Conservation (phyloP, 2,329 filamentous ascomycete genomes). For the Diaporthe australafricana region DNA sequence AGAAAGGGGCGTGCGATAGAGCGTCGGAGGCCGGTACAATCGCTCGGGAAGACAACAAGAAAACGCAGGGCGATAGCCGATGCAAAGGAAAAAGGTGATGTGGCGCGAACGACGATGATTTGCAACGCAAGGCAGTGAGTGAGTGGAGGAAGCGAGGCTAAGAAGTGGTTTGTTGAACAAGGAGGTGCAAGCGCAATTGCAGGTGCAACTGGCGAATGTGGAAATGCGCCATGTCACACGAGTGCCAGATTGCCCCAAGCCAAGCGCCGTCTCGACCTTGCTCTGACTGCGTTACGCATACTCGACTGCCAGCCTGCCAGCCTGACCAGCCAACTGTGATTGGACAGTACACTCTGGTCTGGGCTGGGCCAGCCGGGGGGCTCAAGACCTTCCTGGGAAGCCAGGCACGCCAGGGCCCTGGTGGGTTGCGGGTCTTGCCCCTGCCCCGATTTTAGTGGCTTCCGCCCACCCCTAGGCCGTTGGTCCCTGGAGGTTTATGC, state of each 20-base stretch:
- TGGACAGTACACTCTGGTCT: background rate
- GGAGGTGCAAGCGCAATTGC: constrained; percentile 9
- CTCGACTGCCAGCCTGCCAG: constrained; percentile 2
- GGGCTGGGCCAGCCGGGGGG: constrained; percentile 12
- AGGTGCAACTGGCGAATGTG: constrained; percentile 4
- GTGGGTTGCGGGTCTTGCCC: background rate
- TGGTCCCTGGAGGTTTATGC: background rate
- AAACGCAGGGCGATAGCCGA: constrained; percentile 24
- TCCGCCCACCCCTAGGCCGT: background rate
- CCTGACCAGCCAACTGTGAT: background rate
- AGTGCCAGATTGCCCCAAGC: constrained; percentile 29
- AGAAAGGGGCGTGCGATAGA: constrained; percentile 9
- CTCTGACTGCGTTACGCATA: background rate
- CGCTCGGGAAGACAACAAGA: background rate
- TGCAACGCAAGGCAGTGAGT: constrained; percentile 13
- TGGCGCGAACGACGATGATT: constrained; percentile 14
- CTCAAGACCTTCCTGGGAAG: background rate
- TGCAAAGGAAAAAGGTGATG: constrained; percentile 9
- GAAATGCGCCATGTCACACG: constrained; percentile 27
- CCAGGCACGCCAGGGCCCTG: background rate
- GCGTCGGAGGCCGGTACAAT: constrained; percentile 18
- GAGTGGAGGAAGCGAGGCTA: constrained; percentile 18
- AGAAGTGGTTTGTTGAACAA: constrained; percentile 23
- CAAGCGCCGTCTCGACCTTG: constrained; percentile 15
- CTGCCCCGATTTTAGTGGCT: constrained; percentile 10